phyloP scores from a whole-genome alignment of 164 flowering plant genomes.

The Kalanchoe fedtschenkoi region DNA sequence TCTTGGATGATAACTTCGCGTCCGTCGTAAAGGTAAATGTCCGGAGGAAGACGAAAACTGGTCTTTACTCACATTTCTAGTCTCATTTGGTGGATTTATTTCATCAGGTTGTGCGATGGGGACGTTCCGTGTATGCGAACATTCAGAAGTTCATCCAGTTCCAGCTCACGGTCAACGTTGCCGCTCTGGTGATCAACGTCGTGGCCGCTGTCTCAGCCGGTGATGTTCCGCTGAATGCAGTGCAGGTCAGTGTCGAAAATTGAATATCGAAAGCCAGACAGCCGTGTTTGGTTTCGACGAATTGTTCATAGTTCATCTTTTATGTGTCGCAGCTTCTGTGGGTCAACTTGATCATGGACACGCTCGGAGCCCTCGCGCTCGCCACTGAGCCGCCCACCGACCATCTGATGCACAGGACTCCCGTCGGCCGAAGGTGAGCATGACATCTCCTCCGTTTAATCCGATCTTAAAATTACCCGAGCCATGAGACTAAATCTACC shows the following conservation, averaged over 20 bases:
- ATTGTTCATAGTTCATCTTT: neutral
- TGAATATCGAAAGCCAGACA: neutral
- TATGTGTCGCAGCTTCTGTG: conserved; percentile 42
- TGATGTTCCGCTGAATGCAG: conserved; percentile 60
- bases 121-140: conserved; percentile 91
- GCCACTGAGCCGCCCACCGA: conserved; percentile 80
- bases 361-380: conserved; percentile 67
- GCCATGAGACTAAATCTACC: conserved; percentile 3
- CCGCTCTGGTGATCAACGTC: conserved; percentile 84
- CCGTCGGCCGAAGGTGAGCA: conserved; percentile 57
- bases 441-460: neutral
- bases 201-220: conserved; percentile 82
- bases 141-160: conserved; percentile 96
- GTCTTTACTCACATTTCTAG: neutral
- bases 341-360: conserved; percentile 80
- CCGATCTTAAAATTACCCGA: neutral
- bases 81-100: neutral
- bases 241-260: conserved; percentile 52
- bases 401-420: conserved; percentile 51
- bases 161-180: conserved; percentile 94
- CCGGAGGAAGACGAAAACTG: neutral
- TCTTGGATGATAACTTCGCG: conserved; percentile 67
- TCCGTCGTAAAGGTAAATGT: conserved; percentile 56
- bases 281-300: neutral
- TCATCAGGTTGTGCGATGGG: conserved; percentile 81